Evolutionary conservation across 257 asterid species (phyloP).

Genomic region (Jacaranda copaia): DNA sequence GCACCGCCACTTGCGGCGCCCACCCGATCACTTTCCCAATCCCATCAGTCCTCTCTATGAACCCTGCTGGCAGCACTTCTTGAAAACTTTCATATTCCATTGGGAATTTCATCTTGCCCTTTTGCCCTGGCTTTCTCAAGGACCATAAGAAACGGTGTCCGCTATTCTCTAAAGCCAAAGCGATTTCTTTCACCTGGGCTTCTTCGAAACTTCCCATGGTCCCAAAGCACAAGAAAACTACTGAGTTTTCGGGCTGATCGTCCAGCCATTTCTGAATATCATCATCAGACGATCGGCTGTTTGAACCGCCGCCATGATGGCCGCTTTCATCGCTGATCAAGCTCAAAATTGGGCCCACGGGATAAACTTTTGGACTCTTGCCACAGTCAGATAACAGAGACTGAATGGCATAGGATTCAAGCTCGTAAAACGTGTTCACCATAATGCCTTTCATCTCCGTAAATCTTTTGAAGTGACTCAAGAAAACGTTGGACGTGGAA

Average conservation of each 20-base stretch:
- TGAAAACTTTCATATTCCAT: conserved; percentile 37
- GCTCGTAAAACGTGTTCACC: conserved; percentile 56
- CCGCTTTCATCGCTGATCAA: neutral
- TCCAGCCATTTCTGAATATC: conserved; percentile 57
- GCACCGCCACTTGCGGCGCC: conserved; percentile 58
- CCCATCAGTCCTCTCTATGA: conserved; percentile 50
- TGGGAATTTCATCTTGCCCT: conserved; percentile 16
- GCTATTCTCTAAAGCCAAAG: conserved; percentile 48
- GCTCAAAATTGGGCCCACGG: conserved; percentile 60
- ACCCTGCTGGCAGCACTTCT: conserved; percentile 58
- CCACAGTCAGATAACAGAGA: neutral
- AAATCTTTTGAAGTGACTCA: conserved; percentile 20
- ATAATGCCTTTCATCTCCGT: conserved; percentile 47
- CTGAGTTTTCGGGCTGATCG: conserved; percentile 47
- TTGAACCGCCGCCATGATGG: neutral
- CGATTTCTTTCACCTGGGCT: conserved; percentile 57
- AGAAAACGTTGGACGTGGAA: neutral
- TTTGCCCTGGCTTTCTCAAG: conserved; percentile 44
- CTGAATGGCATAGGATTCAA: conserved; percentile 50
- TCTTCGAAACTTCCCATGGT: conserved; percentile 49
- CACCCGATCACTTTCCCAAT: conserved; percentile 59
- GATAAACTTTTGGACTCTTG: conserved; percentile 45
- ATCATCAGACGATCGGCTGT: neutral
- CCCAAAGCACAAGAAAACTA: conserved; percentile 63
- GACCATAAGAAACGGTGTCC: conserved; percentile 62